phyloP scores from a whole-genome alignment of 192 early-diverging fungal genomes.

The Cetraspora pellucida region DNA sequence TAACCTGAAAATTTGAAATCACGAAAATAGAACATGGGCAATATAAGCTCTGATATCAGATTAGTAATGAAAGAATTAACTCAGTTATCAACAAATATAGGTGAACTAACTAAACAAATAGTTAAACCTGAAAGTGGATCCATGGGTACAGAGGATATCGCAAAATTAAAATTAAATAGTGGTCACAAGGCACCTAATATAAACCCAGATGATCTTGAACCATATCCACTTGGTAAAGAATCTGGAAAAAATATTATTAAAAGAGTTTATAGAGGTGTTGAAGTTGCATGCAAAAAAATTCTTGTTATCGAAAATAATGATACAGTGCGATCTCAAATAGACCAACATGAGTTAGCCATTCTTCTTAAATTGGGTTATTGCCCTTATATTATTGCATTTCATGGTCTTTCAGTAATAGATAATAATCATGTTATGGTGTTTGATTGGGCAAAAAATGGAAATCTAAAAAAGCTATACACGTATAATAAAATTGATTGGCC shows the following conservation, averaged over 20 bases:
- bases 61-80: no score
- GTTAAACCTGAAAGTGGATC: no score
- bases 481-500: not conserved
- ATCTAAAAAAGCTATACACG: not conserved
- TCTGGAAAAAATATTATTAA: not conserved
- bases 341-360: not conserved
- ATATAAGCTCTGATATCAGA: no score
- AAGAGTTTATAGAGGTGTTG: not conserved
- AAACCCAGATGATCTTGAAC: not conserved
- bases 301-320: not conserved
- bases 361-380: not conserved
- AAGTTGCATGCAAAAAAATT: not conserved
- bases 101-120: no score
- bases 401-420: slow-evolving; percentile 7
- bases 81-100: no score
- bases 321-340: not conserved
- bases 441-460: slow-evolving; percentile 17
- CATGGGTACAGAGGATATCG: no score
- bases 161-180: not conserved
- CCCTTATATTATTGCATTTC: not conserved
- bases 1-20: no score
- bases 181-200: not conserved
- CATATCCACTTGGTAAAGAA: not conserved
- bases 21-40: no score
- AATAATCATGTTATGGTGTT: not conserved